phyloP scores from a whole-genome alignment of 2,329 filamentous ascomycete species.

The Cladosporium cucumerinum region DNA sequence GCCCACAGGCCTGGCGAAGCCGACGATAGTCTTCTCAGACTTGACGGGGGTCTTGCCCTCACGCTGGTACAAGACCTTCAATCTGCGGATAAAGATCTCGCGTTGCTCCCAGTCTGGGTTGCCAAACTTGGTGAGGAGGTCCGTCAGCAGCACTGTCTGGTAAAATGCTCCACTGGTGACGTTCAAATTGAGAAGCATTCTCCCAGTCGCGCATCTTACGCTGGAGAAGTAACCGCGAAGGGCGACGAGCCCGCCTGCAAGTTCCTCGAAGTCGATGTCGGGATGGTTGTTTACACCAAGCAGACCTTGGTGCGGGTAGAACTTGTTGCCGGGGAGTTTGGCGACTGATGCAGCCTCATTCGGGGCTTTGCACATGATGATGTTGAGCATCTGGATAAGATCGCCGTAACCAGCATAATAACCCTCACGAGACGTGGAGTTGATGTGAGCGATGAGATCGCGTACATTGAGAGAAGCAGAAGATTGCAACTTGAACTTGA shows the following conservation, averaged over 20 bases:
- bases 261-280: conserved; percentile 35
- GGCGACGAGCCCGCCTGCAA: conserved; percentile 54
- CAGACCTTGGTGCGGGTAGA: conserved; percentile 43
- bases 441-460: conserved; percentile 45
- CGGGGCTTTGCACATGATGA: conserved; percentile 51
- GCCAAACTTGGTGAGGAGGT: conserved; percentile 36
- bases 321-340: conserved; percentile 53
- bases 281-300: conserved; percentile 17
- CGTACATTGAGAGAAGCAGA: conserved; percentile 36
- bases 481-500: conserved; percentile 36
- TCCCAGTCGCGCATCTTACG: conserved; percentile 55
- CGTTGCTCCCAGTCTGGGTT: conserved; percentile 21
- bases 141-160: conserved; percentile 35
- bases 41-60: conserved; percentile 7
- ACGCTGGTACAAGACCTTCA: conserved; percentile 30
- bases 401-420: conserved; percentile 47
- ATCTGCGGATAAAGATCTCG: conserved; percentile 29
- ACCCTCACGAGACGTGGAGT: conserved; percentile 34
- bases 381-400: conserved; percentile 57
- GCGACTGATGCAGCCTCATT: conserved; percentile 42
- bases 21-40: conserved; percentile 45
- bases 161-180: conserved; percentile 60
- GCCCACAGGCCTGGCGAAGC: conserved; percentile 39
- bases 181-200: conserved; percentile 61
- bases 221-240: conserved; percentile 62